Percentiles rank a stretch among this genome's conserved stretches.
Evolutionary conservation across 768 basidiomycete genomes (phyloP).

Genomic region (Tremella yokohamensis): DNA sequence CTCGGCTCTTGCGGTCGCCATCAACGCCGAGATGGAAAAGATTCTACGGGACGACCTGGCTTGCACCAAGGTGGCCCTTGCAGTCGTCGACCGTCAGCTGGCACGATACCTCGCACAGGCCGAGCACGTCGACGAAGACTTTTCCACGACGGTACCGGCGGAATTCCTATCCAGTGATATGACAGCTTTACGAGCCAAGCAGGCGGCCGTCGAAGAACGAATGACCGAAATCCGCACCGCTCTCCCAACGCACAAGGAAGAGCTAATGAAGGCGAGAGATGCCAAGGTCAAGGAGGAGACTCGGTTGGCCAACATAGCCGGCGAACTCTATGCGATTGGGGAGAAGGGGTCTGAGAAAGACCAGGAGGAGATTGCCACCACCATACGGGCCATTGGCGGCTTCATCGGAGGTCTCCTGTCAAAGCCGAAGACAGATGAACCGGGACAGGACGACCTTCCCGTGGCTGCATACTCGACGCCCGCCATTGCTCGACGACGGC

Average conservation of each 20-base stretch:
- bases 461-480: constrained; percentile 32
- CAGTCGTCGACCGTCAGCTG: constrained; percentile 21
- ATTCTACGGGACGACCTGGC: constrained; percentile 38
- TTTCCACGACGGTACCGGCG: constrained; percentile 8
- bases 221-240: constrained; percentile 4
- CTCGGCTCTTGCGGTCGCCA: constrained; percentile 27
- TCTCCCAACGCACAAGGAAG: constrained; percentile 14
- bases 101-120: constrained; percentile 12
- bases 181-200: neutral
- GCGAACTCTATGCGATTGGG: constrained; percentile 18
- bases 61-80: constrained; percentile 30
- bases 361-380: constrained; percentile 15
- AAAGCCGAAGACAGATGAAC: neutral
- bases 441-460: neutral
- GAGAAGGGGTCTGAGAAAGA: constrained; percentile 15
- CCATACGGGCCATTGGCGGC: constrained; percentile 24
- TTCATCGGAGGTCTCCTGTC: constrained; percentile 19
- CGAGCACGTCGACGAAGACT: neutral
- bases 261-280: constrained; percentile 16
- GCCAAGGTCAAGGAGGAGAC: constrained; percentile 27
- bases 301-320: constrained; percentile 18
- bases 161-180: constrained; percentile 9
- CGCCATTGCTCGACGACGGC: constrained; percentile 34
- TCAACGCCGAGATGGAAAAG: constrained; percentile 40
- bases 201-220: neutral